phyloP scores from a whole-genome alignment of 768 basidiomycete species.

The Suillus subluteus region DNA sequence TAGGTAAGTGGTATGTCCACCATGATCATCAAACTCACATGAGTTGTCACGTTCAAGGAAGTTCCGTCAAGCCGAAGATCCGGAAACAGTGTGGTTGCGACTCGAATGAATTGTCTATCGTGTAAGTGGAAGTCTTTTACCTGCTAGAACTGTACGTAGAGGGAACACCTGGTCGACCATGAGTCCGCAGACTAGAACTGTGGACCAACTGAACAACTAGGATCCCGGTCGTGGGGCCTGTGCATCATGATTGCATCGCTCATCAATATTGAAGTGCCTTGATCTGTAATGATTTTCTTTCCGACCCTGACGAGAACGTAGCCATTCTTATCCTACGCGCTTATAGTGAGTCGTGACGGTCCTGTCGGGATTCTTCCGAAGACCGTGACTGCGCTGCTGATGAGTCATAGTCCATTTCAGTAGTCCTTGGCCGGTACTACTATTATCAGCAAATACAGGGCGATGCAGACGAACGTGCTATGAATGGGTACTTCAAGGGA shows the following conservation, averaged over 20 bases:
- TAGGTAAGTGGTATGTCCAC: not conserved
- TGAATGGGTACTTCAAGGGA: not conserved
- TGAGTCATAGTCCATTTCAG: no score
- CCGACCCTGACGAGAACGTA: not conserved
- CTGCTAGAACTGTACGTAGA: not conserved
- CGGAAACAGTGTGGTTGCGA: not conserved
- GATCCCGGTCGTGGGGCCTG: not conserved
- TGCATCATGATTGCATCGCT: not conserved
- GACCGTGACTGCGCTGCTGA: no score
- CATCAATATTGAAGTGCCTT: not conserved
- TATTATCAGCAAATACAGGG: not conserved
- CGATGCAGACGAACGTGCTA: not conserved
- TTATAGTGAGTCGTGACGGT: not conserved
- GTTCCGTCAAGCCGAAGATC: not conserved
- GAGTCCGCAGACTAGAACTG: not conserved
- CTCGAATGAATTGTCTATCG: not conserved
- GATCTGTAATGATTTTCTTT: not conserved
- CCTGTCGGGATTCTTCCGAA: not conserved
- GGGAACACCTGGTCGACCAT: not conserved
- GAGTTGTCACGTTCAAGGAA: not conserved
- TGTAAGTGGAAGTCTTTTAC: no score
- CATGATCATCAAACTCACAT: not conserved
- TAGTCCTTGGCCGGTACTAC: no score
- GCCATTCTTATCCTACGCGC: not conserved
- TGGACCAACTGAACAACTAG: not conserved